phyloP scores from a whole-genome alignment of 202 grass and related monocot genomes.

The Setaria viridis region DNA sequence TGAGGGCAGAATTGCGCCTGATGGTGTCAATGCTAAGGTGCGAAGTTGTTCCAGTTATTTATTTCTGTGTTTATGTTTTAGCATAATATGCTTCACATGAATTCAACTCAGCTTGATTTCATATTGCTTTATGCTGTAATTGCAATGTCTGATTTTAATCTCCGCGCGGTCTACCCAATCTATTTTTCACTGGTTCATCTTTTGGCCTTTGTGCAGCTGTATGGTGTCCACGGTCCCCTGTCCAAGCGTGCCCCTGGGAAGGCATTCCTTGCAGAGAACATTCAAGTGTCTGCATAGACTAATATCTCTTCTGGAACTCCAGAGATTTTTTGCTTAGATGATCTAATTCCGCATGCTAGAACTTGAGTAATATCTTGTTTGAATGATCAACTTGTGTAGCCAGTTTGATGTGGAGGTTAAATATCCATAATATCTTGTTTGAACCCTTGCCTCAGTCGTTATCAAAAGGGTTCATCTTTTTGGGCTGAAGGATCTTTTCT shows the following conservation, averaged over 20 bases:
- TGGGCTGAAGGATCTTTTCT: not conserved
- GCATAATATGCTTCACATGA: not conserved
- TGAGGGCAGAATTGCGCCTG: not conserved
- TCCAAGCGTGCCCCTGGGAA: constrained; percentile 46
- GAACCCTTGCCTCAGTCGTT: not conserved
- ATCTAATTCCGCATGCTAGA: constrained; percentile 31
- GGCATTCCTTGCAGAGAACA: constrained; percentile 52
- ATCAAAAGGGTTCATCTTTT: not conserved
- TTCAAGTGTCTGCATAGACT: not conserved
- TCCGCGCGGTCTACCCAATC: not conserved
- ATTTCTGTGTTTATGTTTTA: not conserved
- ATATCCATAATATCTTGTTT: not conserved
- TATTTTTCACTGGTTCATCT: not conserved
- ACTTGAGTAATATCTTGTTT: not conserved
- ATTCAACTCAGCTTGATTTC: no score
- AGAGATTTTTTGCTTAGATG: constrained; percentile 17
- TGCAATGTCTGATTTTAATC: not conserved
- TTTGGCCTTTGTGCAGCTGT: constrained; percentile 46
- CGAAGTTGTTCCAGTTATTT: not conserved
- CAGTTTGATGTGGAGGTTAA: not conserved
- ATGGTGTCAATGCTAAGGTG: constrained; percentile 55
- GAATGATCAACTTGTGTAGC: constrained; percentile 1
- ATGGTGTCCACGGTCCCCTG: constrained; percentile 50
- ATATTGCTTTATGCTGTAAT: not conserved
- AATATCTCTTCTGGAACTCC: not conserved